A percentile compares a stretch with the other conserved stretches of the same genome.
phyloP scores from a whole-genome alignment of 202 grass and related monocot genomes.

The Panicum hallii region DNA sequence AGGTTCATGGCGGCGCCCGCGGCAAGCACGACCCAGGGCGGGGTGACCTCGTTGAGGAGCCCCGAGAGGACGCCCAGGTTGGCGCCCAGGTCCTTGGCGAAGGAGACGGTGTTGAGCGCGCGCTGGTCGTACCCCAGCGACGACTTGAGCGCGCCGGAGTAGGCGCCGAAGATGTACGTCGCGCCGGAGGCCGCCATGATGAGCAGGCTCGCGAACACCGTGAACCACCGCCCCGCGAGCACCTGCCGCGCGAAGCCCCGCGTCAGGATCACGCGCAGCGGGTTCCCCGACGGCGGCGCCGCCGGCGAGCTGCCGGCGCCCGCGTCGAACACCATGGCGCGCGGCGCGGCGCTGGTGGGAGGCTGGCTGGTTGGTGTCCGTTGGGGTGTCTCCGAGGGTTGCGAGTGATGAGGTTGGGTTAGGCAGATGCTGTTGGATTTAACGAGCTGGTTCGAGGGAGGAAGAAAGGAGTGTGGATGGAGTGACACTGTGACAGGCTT shows the following conservation, averaged over 20 bases:
- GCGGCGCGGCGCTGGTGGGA: not conserved
- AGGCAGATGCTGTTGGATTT: not conserved
- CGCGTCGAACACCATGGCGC: slow-evolving; percentile 61
- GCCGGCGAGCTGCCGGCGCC: not conserved
- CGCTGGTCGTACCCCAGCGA: slow-evolving; percentile 76
- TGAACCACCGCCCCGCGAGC: slow-evolving; percentile 71
- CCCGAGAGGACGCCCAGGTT: slow-evolving; percentile 78
- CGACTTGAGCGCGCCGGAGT: slow-evolving; percentile 64
- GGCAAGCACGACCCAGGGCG: slow-evolving; percentile 77
- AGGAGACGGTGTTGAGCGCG: slow-evolving; percentile 77
- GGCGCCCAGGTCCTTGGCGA: slow-evolving; percentile 87
- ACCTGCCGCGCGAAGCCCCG: slow-evolving; percentile 59
- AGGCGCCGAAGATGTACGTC: slow-evolving; percentile 76
- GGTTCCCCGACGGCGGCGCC: not conserved
- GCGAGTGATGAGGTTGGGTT: not conserved
- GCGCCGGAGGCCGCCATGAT: slow-evolving; percentile 75
- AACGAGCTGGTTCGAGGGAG: not conserved
- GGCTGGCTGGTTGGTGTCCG: not conserved
- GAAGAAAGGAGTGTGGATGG: not conserved
- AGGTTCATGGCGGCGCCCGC: slow-evolving; percentile 83
- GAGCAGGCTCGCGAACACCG: slow-evolving; percentile 70
- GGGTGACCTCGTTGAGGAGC: slow-evolving; percentile 78
- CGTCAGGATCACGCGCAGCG: slow-evolving; percentile 44
- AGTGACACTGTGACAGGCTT: not conserved
- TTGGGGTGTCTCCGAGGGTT: not conserved